Base-by-base conservation (phyloP, 1,139 yeast species). In the Meyerozyma carpophila region DNA sequence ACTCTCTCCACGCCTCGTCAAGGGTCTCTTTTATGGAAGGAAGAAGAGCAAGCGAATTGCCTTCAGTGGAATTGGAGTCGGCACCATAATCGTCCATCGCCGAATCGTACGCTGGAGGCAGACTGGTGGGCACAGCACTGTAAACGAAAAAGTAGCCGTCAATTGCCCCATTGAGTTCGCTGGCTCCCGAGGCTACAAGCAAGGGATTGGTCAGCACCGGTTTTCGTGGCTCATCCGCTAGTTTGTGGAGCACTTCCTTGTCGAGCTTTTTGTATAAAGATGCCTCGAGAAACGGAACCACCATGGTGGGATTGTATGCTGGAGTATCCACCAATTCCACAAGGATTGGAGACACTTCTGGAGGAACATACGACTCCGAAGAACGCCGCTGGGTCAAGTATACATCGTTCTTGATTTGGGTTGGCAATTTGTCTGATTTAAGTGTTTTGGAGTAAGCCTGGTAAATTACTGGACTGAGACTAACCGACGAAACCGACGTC, bases 311-410 rank as follows among this genome's bases (percentile, higher is more conserved):
- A 41, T 80, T 77, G 57, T 81, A 83, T 2, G 84, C 79, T 0
- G 90, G 89, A 0, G 91, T 82, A 54, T 85, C 94, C 3, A 84
- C 78, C 36, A 84, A 63, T 54, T 85, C 94, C 5, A 83, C 67
- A 31, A 81, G 59, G 8, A 84, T 75, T 0, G 90, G 87, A 0
- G 84, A 68, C 10, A 77, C 65, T 3, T 61, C 59, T 0, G 85
- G 84, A 2, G 61, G 56, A 1, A 43, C 26, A 36, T 56, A 51
- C 10, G 34, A 7, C 10, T 13, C 34, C 8, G 34, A 11, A 2
- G 5, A 8, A 13, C 2, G 34, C 34, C 4, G 34, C 7, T 13
- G 20, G 2, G 34, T 31, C 20, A 13, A 4, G 34, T 31, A 31
- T 8, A 31, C 34, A 7, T 32, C 41, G 1, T 32, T 34, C 11